These are phyloP conservation scores for Dioscorea dumetorum DNA, from an alignment of 106 monocot genomes.

Conservation along the genomic window DNA sequence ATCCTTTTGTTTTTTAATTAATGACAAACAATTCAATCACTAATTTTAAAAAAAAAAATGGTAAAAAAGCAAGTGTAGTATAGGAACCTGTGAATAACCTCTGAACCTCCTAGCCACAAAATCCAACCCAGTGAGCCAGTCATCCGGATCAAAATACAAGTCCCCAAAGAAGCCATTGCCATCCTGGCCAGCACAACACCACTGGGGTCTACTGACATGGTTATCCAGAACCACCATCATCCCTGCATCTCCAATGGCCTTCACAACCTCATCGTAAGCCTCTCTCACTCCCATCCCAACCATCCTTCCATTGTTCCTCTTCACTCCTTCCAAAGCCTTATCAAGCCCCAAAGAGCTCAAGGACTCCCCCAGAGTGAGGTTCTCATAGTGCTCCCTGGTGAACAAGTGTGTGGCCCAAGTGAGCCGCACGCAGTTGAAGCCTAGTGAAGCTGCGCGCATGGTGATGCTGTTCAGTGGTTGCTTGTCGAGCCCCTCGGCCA, in stretches of 20 bases:
- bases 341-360: slow-evolving; percentile 15
- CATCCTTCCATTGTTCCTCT: slow-evolving; percentile 23
- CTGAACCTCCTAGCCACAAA: slow-evolving; percentile 25
- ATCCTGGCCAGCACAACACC: slow-evolving; percentile 41
- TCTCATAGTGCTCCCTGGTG: slow-evolving; percentile 20
- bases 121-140: slow-evolving; percentile 31
- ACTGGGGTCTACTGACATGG: slow-evolving; percentile 41
- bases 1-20: too few relatives aligned
- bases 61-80: too few relatives aligned
- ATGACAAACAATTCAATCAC: too few relatives aligned
- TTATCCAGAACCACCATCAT: slow-evolving; percentile 54
- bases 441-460: slow-evolving; percentile 12
- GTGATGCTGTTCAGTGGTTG: slow-evolving; percentile 22
- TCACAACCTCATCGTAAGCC: slow-evolving; percentile 36
- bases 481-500: slow-evolving; percentile 43
- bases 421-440: slow-evolving; percentile 60
- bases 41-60: neutral
- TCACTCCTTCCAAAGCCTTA: slow-evolving; percentile 8
- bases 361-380: slow-evolving; percentile 25
- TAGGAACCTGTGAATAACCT: slow-evolving; percentile 6
- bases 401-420: slow-evolving; percentile 41
- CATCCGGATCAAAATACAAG: slow-evolving; percentile 27
- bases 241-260: slow-evolving; percentile 26
- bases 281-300: slow-evolving; percentile 21
- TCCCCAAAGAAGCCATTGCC: slow-evolving; percentile 59